Percentiles rank a stretch among this genome's conserved stretches.
Evolutionary conservation across 345 rosid genomes (phyloP).

Genomic region (Eucalyptus cladocalyx): DNA sequence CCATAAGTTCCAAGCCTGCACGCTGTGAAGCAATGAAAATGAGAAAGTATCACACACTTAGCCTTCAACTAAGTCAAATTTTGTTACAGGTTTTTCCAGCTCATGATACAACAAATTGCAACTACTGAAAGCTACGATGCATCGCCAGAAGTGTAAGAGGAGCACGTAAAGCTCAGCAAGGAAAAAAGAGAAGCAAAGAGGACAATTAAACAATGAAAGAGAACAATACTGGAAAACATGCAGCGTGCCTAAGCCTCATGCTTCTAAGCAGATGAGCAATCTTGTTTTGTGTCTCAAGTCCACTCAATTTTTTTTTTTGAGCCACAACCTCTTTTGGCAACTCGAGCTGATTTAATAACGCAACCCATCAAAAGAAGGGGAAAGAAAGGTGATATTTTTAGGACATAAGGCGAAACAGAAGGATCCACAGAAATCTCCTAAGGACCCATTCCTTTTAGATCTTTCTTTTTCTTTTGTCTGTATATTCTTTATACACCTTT

Average conservation of each 20-base stretch:
- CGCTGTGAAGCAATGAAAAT: conserved; percentile 41
- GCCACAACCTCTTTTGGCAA: neutral
- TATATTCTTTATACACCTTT: neutral
- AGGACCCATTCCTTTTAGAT: neutral
- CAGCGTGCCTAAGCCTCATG: neutral
- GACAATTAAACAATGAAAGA: neutral
- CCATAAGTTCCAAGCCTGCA: conserved; percentile 98
- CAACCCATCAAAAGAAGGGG: neutral
- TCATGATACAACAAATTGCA: neutral
- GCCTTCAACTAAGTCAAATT: neutral
- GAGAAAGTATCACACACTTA: neutral
- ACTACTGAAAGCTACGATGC: neutral
- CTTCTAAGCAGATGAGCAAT: neutral
- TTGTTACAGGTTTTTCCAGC: neutral
- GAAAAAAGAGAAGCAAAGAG: neutral
- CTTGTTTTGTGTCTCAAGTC: neutral
- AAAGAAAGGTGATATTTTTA: neutral
- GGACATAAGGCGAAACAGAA: neutral
- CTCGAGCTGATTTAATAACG: neutral
- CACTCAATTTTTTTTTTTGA: neutral
- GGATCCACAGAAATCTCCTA: neutral
- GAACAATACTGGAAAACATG: neutral
- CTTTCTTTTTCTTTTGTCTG: neutral
- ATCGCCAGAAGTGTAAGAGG: neutral
- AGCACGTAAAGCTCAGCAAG: neutral